Percentiles rank a stretch among this genome's conserved stretches.
Conservation (phyloP, 495 filamentous ascomycete species). For the Tuber umbilicatum region DNA sequence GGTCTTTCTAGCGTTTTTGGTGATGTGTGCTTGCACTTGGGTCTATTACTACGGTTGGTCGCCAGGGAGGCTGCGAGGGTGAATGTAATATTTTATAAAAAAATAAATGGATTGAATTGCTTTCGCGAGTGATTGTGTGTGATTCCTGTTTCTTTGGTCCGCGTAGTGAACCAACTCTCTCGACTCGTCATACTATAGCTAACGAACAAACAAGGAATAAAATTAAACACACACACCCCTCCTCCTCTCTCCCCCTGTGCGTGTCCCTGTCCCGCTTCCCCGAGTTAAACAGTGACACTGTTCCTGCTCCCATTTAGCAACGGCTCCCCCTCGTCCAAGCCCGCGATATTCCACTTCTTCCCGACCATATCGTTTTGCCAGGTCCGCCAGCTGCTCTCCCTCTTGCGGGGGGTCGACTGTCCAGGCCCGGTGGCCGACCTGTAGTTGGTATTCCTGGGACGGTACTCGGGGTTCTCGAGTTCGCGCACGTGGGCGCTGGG, state of each 20-base stretch:
- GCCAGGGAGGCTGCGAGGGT: background rate
- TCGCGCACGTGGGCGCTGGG: conserved; percentile 15
- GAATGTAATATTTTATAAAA: background rate
- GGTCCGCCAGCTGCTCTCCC: background rate
- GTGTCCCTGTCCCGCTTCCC: background rate
- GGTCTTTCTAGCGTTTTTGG: background rate
- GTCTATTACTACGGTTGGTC: background rate
- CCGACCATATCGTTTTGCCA: background rate
- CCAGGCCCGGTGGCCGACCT: background rate
- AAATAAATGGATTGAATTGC: background rate
- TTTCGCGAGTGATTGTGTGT: background rate
- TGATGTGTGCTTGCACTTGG: background rate
- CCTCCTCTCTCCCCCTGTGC: background rate
- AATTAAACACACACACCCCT: background rate
- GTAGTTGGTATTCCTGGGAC: background rate
- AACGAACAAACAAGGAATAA: background rate
- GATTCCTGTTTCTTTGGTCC: too few relatives aligned
- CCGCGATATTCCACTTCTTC: background rate
- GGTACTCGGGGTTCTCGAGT: background rate
- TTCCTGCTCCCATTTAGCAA: background rate
- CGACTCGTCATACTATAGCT: background rate
- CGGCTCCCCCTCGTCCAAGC: background rate
- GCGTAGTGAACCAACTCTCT: background rate
- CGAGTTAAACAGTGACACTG: background rate
- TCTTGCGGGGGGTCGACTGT: background rate